Conservation (phyloP, 306 rosid genomes). For the Cicer bijugum region DNA sequence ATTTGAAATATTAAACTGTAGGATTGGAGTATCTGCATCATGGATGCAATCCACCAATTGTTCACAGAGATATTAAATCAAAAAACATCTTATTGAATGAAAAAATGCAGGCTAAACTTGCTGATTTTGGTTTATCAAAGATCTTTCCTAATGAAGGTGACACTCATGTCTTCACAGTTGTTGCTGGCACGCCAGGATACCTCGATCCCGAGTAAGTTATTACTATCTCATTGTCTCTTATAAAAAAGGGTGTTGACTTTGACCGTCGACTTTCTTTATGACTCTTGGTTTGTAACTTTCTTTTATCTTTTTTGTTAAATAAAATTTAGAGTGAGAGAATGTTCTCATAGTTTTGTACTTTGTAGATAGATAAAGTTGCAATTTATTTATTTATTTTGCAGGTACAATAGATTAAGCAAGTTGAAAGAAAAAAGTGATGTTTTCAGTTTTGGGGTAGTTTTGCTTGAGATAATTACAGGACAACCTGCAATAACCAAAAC, state of each 20-base stretch:
- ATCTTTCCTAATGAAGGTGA: slow-evolving; percentile 47
- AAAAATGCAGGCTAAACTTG: slow-evolving; percentile 54
- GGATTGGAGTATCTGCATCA: slow-evolving; percentile 69
- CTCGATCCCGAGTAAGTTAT: slow-evolving; percentile 56
- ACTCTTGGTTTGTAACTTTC: too few species aligned
- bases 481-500: slow-evolving; percentile 44
- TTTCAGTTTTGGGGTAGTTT: slow-evolving; percentile 53
- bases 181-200: slow-evolving; percentile 70
- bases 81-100: slow-evolving; percentile 64
- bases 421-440: slow-evolving; percentile 57
- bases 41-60: slow-evolving; percentile 61
- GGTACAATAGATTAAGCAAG: slow-evolving; percentile 43
- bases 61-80: slow-evolving; percentile 72
- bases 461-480: slow-evolving; percentile 53
- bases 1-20: slow-evolving; percentile 31
- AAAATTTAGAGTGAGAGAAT: too few species aligned
- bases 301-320: too few species aligned
- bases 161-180: slow-evolving; percentile 49
- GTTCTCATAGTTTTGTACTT: too few species aligned
- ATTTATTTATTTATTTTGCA: slow-evolving; percentile 18
- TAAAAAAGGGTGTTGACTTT: too few species aligned
- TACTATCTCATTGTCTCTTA: background rate
- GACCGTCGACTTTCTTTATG: too few species aligned
- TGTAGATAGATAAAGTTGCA: background rate
- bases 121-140: slow-evolving; percentile 75